These are phyloP conservation scores for Solanum clarkiae DNA, from an alignment of 257 asterid species.

Conservation along the genomic window DNA sequence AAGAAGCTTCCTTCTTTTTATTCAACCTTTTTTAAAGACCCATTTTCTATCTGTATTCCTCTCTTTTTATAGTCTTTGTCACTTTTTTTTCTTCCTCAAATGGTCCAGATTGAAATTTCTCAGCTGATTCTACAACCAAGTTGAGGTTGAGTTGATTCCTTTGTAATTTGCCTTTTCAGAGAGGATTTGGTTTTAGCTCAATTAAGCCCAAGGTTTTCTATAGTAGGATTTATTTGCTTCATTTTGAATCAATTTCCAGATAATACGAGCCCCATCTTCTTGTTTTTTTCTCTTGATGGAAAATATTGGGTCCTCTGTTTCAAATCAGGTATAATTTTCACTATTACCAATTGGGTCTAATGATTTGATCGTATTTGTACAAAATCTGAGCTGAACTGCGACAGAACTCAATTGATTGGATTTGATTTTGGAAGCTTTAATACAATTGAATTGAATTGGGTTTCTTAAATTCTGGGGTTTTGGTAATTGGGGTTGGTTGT, in stretches of 20 bases:
- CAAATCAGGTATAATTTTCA: conserved; percentile 30
- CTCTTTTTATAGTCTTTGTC: background rate
- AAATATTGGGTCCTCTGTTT: conserved; percentile 15
- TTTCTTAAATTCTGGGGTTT: background rate
- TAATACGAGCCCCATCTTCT: conserved; percentile 7
- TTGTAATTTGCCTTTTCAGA: background rate
- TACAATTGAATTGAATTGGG: background rate
- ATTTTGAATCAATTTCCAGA: conserved; percentile 17
- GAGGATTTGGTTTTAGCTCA: background rate
- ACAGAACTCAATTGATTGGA: background rate
- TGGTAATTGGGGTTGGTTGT: background rate
- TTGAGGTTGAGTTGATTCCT: background rate
- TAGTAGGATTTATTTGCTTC: background rate
- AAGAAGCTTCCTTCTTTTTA: background rate
- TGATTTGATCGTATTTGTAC: background rate
- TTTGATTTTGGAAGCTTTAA: background rate
- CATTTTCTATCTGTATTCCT: conserved; percentile 3
- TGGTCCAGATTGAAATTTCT: background rate
- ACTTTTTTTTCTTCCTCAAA: background rate
- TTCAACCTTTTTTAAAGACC: conserved; percentile 9
- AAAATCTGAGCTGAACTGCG: background rate
- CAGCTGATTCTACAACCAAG: background rate
- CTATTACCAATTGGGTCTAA: background rate
- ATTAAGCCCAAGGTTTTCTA: conserved; percentile 3
- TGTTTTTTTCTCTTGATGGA: conserved; percentile 20